Percentiles rank a stretch among this genome's conserved stretches.
Evolutionary conservation across 2,329 filamentous ascomycete genomes (phyloP).

Genomic region (Zasmidium angulare): DNA sequence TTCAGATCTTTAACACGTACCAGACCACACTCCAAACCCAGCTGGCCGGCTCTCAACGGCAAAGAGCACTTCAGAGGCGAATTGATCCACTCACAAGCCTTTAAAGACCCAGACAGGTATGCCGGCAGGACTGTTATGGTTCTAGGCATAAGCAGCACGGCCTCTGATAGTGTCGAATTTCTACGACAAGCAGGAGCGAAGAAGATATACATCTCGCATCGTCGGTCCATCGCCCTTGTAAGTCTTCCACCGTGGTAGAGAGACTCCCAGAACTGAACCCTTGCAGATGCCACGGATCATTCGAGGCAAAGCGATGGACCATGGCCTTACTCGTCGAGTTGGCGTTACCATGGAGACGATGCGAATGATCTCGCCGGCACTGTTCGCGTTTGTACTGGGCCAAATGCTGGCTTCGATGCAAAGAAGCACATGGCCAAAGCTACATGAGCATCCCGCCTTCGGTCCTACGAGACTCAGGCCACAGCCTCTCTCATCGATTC

Average conservation of each 20-base stretch:
- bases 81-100: slow-evolving; percentile 37
- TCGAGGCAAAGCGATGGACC: not conserved
- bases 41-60: slow-evolving; percentile 38
- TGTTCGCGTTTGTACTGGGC: not conserved
- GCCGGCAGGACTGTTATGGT: slow-evolving; percentile 45
- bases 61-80: slow-evolving; percentile 40
- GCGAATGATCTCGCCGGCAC: not conserved
- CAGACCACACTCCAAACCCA: slow-evolving; percentile 34
- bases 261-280: not conserved
- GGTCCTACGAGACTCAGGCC: not conserved
- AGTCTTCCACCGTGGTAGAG: not conserved
- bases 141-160: slow-evolving; percentile 44
- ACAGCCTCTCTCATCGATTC: not conserved
- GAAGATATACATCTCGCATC: slow-evolving; percentile 4
- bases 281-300: not conserved
- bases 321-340: not conserved
- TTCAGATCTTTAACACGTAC: not conserved
- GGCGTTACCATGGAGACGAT: not conserved
- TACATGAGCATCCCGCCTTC: not conserved
- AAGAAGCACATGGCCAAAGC: not conserved
- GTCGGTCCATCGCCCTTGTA: not conserved
- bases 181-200: not conserved
- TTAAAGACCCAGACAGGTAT: slow-evolving; percentile 35
- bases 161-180: slow-evolving; percentile 33
- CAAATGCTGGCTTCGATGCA: not conserved